Evolutionary conservation across 192 early-diverging fungal species (phyloP), one percentile per base, ranked within the genome.

Genomic region (Rhizophagus prolifer): DNA sequence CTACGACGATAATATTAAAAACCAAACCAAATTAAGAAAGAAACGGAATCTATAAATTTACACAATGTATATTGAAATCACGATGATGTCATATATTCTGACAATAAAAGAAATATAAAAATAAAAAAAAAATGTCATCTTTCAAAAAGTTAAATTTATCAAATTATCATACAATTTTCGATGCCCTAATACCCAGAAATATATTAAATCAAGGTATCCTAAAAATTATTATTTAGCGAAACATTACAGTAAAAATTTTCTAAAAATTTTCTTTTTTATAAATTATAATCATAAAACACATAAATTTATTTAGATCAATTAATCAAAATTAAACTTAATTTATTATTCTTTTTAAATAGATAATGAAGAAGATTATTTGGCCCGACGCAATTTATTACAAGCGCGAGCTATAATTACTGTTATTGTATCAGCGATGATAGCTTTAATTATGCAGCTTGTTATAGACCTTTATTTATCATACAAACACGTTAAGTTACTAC

Each of bases 301-400:
- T 41, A 0, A 9, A 44, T 12, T 44, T 44, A 44, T 12, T 44
- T 44, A 4, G 41, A 44, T 44, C 41, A 44, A 44, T 44, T 44
- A 44, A 44, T 44, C 9, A 10, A 8, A 36, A 36, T 2, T 31
- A 8, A 41, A 19, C 13, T 50, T 54, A 54, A 54, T 54, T 16
- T 2, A 21, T 54, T 54, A 21, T 54, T 7, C 50, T 54, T 54
- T 54, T 44, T 44, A 21, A 54, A 54, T 31, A 64, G 62, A 64
- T 28, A 16, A 64, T 64, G 62, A 64, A 30, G 31, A 2, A 14
- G 26, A 64, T 26, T 30, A 64, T 64, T 26, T 64, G 28, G 62
- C 62, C 2, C 62, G 62, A 64, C 62, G 62, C 26, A 31, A 64
- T 19, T 64, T 64, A 64, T 64, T 64, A n/a, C 62, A 64, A 64